phyloP scores from a whole-genome alignment of 345 rosid genomes.

The Populus ilicifolia region DNA sequence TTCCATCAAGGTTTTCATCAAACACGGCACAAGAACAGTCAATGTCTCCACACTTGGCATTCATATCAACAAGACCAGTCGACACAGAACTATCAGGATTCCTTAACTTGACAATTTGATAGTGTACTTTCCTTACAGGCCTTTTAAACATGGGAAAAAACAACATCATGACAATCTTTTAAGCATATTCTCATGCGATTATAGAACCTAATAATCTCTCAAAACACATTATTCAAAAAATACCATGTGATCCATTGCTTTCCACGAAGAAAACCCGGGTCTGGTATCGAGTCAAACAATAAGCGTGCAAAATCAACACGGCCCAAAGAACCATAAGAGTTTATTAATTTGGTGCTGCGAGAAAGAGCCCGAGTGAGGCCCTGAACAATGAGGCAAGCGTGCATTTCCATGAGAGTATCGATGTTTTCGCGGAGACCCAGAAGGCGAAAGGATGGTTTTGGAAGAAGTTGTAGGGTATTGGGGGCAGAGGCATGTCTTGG shows the following conservation, averaged over 20 bases:
- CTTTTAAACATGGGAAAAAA: constrained; percentile 59
- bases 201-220: constrained; percentile 40
- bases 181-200: constrained; percentile 32
- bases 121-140: constrained; percentile 45
- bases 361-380: constrained; percentile 44
- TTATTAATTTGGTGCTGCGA: constrained; percentile 55
- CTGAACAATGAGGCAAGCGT: constrained; percentile 38
- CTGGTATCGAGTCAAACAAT: constrained; percentile 60
- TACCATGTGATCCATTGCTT: constrained; percentile 79
- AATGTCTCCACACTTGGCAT: constrained; percentile 33
- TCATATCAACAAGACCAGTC: constrained; percentile 39
- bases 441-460: background rate
- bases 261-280: constrained; percentile 63
- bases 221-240: constrained; percentile 38
- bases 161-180: constrained; percentile 38
- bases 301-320: constrained; percentile 48
- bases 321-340: constrained; percentile 59
- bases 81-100: constrained; percentile 17
- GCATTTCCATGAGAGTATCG: constrained; percentile 41
- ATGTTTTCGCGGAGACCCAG: constrained; percentile 38
- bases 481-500: constrained; percentile 11
- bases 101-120: constrained; percentile 20
- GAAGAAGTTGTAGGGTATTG: constrained; percentile 26
- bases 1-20: constrained; percentile 46
- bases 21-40: constrained; percentile 43